Evolutionary conservation across 176 grass and related monocot species (phyloP).

Genomic region (Themeda triandra): DNA sequence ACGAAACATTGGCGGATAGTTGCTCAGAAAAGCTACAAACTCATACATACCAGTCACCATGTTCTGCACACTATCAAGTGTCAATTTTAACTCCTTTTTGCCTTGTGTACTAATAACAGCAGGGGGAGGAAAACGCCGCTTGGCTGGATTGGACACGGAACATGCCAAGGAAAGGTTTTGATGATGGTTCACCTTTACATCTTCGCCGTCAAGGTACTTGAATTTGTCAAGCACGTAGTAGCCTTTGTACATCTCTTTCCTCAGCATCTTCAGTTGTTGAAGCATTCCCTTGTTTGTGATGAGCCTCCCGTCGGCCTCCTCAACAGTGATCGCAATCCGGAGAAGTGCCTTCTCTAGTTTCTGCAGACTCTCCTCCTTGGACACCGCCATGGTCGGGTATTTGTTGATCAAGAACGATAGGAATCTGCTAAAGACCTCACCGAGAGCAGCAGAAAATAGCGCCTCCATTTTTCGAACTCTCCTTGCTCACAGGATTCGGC

Average conservation of each 20-base stretch:
- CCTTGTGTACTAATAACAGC: background rate
- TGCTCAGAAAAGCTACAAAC: background rate
- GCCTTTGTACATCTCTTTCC: background rate
- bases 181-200: background rate
- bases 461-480: background rate
- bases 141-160: background rate
- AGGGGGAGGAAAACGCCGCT: background rate
- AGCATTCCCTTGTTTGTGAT: background rate
- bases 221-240: background rate
- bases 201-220: background rate
- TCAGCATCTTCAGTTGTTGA: background rate
- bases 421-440: background rate
- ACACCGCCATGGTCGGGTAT: background rate
- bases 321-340: background rate
- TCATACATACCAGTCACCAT: background rate
- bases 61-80: background rate
- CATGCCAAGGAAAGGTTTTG: background rate
- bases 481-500: background rate
- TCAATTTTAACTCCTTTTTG: background rate
- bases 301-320: background rate
- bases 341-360: constrained; percentile 19
- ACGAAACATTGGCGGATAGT: background rate
- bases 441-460: background rate
- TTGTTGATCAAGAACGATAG: constrained; percentile 25
- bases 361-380: background rate